Percentiles rank a stretch among this genome's conserved stretches.
Evolutionary conservation across 1,139 yeast genomes (phyloP).

Genomic region (Diutina sp.): DNA sequence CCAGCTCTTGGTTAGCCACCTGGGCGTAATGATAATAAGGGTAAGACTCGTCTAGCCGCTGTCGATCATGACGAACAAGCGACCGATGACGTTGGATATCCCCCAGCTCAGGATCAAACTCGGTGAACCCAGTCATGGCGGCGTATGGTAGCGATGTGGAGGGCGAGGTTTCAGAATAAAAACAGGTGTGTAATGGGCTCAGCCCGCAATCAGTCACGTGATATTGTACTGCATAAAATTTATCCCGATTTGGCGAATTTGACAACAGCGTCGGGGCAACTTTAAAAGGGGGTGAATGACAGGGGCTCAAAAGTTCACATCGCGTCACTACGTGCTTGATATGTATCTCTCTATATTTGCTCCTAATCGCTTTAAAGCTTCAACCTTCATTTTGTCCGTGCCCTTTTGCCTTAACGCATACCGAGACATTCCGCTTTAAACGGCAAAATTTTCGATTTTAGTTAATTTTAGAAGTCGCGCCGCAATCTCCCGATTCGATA

Average conservation of each 20-base stretch:
- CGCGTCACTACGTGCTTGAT: neutral
- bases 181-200: neutral
- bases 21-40: slow-evolving; percentile 78
- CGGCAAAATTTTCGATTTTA: no score
- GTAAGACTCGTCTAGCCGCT: slow-evolving; percentile 48
- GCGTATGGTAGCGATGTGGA: neutral
- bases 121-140: neutral
- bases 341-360: neutral
- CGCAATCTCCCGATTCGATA: neutral
- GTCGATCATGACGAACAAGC: slow-evolving; percentile 70
- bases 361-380: no score
- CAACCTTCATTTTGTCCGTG: no score
- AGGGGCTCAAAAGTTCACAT: neutral
- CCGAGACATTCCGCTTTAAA: no score
- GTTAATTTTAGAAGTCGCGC: neutral
- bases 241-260: neutral
- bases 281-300: neutral
- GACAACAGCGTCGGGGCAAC: neutral
- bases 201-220: neutral
- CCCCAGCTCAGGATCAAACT: slow-evolving; percentile 32
- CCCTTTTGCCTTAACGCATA: no score
- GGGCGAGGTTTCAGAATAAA: neutral
- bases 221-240: neutral
- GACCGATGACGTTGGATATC: slow-evolving; percentile 47
- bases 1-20: slow-evolving; percentile 57